Conservation (phyloP, 805 yeast genomes). For the Cyberlindnera mississippiensis region DNA sequence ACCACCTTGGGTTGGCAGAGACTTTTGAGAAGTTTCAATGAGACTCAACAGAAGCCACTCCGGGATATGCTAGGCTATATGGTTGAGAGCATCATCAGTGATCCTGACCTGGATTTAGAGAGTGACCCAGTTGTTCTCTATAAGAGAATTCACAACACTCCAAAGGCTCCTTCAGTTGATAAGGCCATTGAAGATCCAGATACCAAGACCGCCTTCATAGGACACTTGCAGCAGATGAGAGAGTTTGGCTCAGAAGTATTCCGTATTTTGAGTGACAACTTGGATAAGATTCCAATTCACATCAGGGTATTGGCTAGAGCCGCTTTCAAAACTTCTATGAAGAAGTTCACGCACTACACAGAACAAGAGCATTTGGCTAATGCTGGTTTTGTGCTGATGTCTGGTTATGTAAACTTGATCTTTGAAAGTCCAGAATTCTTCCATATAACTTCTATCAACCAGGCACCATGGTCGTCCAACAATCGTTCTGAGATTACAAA, state of each 20-base stretch:
- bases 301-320: conserved; percentile 52
- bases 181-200: conserved; percentile 75
- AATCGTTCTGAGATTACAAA: conserved; percentile 57
- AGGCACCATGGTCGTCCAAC: conserved; percentile 25
- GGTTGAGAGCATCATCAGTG: conserved; percentile 32
- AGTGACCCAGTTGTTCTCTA: conserved; percentile 70
- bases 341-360: conserved; percentile 52
- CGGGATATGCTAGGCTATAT: conserved; percentile 35
- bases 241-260: conserved; percentile 63
- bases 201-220: conserved; percentile 67
- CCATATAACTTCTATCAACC: conserved; percentile 39
- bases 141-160: conserved; percentile 34
- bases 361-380: conserved; percentile 60
- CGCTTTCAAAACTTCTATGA: conserved; percentile 36
- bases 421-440: conserved; percentile 52
- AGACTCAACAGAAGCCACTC: conserved; percentile 33
- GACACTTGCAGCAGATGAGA: conserved; percentile 70
- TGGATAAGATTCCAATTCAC: conserved; percentile 50
- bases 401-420: conserved; percentile 45
- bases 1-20: conserved; percentile 39
- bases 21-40: conserved; percentile 36
- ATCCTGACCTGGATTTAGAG: conserved; percentile 56
- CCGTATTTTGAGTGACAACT: conserved; percentile 41
- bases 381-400: conserved; percentile 62
- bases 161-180: conserved; percentile 46